Evolutionary conservation across 2,329 filamentous ascomycete species (phyloP).

Genomic region (Aspergillus tamarii): DNA sequence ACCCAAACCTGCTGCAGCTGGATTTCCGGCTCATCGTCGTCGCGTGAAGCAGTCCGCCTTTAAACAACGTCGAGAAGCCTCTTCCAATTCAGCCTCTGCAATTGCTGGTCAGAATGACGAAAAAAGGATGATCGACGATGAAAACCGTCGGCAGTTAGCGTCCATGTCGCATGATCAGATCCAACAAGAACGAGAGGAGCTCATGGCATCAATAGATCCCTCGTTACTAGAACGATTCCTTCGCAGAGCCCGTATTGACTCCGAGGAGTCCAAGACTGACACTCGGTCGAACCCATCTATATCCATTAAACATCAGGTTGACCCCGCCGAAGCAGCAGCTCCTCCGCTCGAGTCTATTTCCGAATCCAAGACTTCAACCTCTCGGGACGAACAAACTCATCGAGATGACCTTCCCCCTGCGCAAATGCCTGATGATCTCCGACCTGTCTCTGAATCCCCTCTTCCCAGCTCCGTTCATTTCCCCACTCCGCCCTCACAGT

Average conservation of each 20-base stretch:
- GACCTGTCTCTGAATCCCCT: slow-evolving; percentile 43
- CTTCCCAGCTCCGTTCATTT: slow-evolving; percentile 44
- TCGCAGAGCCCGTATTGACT: slow-evolving; percentile 74
- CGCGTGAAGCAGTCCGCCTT: slow-evolving; percentile 75
- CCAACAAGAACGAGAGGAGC: slow-evolving; percentile 74
- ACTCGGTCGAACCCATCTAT: not conserved
- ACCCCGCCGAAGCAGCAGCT: not conserved
- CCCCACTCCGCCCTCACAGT: slow-evolving; percentile 47
- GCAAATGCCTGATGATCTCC: slow-evolving; percentile 41
- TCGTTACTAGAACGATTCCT: slow-evolving; percentile 76
- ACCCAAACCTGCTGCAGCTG: slow-evolving; percentile 66
- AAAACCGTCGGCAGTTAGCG: slow-evolving; percentile 75
- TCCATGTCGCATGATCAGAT: slow-evolving; percentile 84
- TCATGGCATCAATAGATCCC: slow-evolving; percentile 77
- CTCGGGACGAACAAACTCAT: slow-evolving; percentile 11
- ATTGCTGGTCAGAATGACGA: slow-evolving; percentile 53
- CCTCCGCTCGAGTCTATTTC: slow-evolving; percentile 12
- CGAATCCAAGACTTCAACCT: not conserved
- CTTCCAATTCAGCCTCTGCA: slow-evolving; percentile 10
- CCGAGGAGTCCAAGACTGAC: slow-evolving; percentile 42
- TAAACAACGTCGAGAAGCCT: slow-evolving; percentile 62
- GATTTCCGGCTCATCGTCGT: slow-evolving; percentile 89
- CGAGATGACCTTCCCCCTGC: slow-evolving; percentile 42
- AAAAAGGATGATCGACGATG: slow-evolving; percentile 73
- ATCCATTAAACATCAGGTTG: not conserved